Evolutionary conservation across 805 yeast species (phyloP).

Genomic region (Zygotorulaspora sp.): DNA sequence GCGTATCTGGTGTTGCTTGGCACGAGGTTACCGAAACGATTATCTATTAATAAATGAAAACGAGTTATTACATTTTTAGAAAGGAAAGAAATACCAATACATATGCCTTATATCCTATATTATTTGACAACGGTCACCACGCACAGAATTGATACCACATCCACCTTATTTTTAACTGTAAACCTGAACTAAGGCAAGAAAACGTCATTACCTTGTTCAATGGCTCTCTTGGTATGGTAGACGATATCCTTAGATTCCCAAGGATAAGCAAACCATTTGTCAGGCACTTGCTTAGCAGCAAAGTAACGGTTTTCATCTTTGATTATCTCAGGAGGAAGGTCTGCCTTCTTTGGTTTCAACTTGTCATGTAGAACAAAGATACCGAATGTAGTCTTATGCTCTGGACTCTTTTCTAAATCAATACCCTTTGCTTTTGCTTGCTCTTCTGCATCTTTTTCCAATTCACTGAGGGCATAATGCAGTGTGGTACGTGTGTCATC

Average conservation of each 20-base stretch:
- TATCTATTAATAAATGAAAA: too few species aligned
- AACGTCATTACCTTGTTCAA: conserved; percentile 68
- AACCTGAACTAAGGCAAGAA: conserved; percentile 29
- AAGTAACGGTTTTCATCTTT: conserved; percentile 55
- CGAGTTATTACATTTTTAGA: too few species aligned
- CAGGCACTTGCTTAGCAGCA: conserved; percentile 72
- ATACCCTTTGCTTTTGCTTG: conserved; percentile 54
- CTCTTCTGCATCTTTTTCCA: conserved; percentile 62
- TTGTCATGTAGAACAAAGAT: conserved; percentile 78
- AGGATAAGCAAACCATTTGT: conserved; percentile 81
- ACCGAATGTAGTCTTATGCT: conserved; percentile 58
- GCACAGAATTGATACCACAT: too few species aligned
- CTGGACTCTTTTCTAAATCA: conserved; percentile 39
- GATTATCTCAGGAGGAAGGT: conserved; percentile 59
- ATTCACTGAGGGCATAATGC: conserved; percentile 71
- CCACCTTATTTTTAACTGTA: too few species aligned
- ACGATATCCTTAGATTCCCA: conserved; percentile 81
- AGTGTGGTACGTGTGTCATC: conserved; percentile 84
- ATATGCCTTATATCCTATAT: too few species aligned
- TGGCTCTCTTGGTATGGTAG: conserved; percentile 63
- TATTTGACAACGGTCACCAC: too few species aligned
- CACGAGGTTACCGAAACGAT: too few species aligned
- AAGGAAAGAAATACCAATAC: too few species aligned
- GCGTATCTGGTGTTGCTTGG: too few species aligned
- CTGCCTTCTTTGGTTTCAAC: conserved; percentile 65